Percentiles rank a stretch among this genome's conserved stretches.
These are phyloP conservation scores for Neurospora discreta DNA, from an alignment of 495 filamentous ascomycete genomes.

Conservation along the genomic window DNA sequence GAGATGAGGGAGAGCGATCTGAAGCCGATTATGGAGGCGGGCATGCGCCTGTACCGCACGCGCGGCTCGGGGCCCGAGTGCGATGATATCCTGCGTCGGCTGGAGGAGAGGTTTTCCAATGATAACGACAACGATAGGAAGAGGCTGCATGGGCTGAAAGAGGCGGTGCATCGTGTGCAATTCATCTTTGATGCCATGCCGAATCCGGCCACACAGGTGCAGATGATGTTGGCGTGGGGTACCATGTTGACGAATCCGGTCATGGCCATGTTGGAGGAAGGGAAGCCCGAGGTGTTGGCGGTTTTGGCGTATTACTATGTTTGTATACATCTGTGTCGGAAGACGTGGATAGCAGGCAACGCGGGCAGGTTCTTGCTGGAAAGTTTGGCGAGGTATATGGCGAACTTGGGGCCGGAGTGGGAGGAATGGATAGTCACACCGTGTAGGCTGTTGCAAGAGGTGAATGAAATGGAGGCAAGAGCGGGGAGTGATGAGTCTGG, in stretches of 20 bases:
- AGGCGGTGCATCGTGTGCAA: conserved; percentile 16
- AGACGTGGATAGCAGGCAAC: conserved; percentile 15
- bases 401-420: conserved; percentile 19
- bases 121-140: not conserved
- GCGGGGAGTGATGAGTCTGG: not conserved
- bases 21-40: conserved; percentile 11
- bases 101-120: not conserved
- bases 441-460: conserved; percentile 8
- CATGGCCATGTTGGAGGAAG: conserved; percentile 12
- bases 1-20: conserved; percentile 14
- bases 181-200: conserved; percentile 15
- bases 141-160: not conserved
- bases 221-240: conserved; percentile 14
- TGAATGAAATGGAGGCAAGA: conserved; percentile 1
- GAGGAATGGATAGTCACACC: conserved; percentile 17
- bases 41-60: conserved; percentile 6
- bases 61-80: conserved; percentile 14
- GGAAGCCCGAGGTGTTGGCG: conserved; percentile 18
- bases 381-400: not conserved
- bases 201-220: not conserved
- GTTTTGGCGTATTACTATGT: conserved; percentile 22
- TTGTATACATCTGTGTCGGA: conserved; percentile 12
- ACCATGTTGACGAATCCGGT: conserved; percentile 13
- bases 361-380: conserved; percentile 16
- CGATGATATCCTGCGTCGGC: conserved; percentile 2